These are phyloP conservation scores for Penicillium sp. DNA, from an alignment of 2,329 filamentous ascomycete genomes.

Conservation along the genomic window DNA sequence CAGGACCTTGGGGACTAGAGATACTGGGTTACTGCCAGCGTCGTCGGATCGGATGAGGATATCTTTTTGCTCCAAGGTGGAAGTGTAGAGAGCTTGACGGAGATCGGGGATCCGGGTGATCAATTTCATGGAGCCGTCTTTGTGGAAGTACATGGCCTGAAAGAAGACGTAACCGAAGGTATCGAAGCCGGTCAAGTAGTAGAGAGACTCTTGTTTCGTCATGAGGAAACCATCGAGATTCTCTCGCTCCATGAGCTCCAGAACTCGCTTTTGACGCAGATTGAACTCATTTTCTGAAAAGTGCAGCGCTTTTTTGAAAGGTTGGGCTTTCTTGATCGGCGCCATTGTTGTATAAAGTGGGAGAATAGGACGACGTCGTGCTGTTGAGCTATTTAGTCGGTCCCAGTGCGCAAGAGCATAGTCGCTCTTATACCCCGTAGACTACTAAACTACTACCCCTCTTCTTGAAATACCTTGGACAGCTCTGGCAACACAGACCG, in stretches of 20 bases:
- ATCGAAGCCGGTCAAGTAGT: slow-evolving; percentile 37
- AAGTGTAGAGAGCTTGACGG: slow-evolving; percentile 39
- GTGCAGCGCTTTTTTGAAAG: slow-evolving; percentile 34
- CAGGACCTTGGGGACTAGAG: slow-evolving; percentile 33
- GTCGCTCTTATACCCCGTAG: background rate
- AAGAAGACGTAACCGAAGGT: slow-evolving; percentile 43
- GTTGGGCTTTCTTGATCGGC: slow-evolving; percentile 18
- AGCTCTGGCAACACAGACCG: slow-evolving; percentile 4
- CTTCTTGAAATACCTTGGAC: background rate
- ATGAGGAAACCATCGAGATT: slow-evolving; percentile 40
- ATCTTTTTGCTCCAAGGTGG: slow-evolving; percentile 32
- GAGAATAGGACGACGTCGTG: background rate
- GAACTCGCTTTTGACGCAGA: slow-evolving; percentile 24
- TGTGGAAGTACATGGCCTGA: slow-evolving; percentile 42
- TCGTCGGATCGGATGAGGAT: slow-evolving; percentile 35
- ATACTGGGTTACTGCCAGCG: slow-evolving; percentile 33
- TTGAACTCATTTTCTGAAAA: slow-evolving; percentile 31
- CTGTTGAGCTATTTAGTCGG: slow-evolving; percentile 1
- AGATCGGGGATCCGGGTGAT: slow-evolving; percentile 35
- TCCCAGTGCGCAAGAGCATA: background rate
- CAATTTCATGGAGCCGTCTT: slow-evolving; percentile 34
- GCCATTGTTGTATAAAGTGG: background rate
- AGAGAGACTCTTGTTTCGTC: slow-evolving; percentile 38
- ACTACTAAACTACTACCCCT: background rate
- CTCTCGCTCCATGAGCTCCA: slow-evolving; percentile 35